Conservation (phyloP, 495 filamentous ascomycete species). For the Penicillium paradoxum region DNA sequence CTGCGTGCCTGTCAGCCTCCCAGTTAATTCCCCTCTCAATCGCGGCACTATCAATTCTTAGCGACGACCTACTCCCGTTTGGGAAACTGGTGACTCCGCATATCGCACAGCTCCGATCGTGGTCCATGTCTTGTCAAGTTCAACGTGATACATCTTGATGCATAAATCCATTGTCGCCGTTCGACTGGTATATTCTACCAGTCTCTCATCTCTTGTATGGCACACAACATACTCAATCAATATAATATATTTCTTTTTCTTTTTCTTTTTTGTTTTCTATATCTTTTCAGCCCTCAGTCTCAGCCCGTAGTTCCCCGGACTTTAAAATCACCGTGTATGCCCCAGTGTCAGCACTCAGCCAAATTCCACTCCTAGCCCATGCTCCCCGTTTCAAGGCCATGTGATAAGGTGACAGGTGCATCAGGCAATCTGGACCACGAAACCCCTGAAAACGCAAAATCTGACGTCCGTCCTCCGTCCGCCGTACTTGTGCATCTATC, state of each 20-base stretch:
- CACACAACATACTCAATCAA: neutral
- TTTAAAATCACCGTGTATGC: too few species aligned
- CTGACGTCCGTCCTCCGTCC: neutral
- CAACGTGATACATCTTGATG: neutral
- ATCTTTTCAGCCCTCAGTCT: too few species aligned
- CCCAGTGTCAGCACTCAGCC: neutral
- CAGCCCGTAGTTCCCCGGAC: too few species aligned
- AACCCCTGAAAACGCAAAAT: conserved; percentile 1
- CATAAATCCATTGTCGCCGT: neutral
- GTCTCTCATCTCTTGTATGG: neutral
- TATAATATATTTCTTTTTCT: neutral
- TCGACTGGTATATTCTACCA: neutral
- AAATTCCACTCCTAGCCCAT: neutral
- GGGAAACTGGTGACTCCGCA: neutral
- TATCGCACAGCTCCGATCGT: conserved; percentile 17
- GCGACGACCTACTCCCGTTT: conserved; percentile 8
- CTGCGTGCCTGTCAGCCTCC: conserved; percentile 26
- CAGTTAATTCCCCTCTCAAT: conserved; percentile 2
- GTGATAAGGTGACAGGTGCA: neutral
- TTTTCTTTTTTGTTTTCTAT: neutral
- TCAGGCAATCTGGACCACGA: neutral
- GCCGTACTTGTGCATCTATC: neutral
- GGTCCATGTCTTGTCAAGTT: neutral
- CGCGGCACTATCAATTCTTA: conserved; percentile 15
- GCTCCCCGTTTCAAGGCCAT: neutral